Base-by-base conservation (phyloP, 2,329 filamentous ascomycete species). In the Fusarium liriodendri region DNA sequence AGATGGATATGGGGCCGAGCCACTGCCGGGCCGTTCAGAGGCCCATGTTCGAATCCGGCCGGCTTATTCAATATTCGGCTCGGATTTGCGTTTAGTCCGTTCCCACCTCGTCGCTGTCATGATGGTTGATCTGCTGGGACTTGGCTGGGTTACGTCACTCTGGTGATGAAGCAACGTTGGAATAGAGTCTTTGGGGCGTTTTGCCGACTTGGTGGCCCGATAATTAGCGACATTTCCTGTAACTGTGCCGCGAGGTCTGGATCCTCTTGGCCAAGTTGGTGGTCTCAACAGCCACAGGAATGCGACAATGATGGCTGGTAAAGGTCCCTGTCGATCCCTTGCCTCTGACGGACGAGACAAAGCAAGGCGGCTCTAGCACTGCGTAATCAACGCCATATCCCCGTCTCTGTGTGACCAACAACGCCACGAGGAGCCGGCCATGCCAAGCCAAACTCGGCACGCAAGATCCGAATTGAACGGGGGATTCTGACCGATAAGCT, bases 361-460 rank as follows among this genome's bases (percentile, higher is more conserved):
- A 62, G 45, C 29, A 35, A 40, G 57, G 57, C 57, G 57, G 22
- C 55, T 37, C 57, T 20, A 59, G 57, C 18, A 59, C 20, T 60
- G 57, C 57, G 57, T 60, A 42, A 42, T 42, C 38, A 32, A 60
- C 55, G 20, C 50, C n/a, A 29, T 32, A 55, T 35, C 27, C 70
- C 47, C 14, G 11, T 45, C 55, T 38, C 2, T 5, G 33, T 61
- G 32, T 32, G 27, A 42, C 52, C 25, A 50, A 59, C 32, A 6
- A 11, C 7, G 18, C 55, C 52, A 59, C 50, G 42, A 14, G 40
- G 38, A 35, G 54, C 22, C 52, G 55, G 33, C 52, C 14, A 27
- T 60, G 71, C 71, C 71, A 73, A 73, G 71, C 27, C 29, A 72
- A 54, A 42, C 6, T 18, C 71, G 71, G 71, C 71, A 73, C 50